Evolutionary conservation across 2,329 filamentous ascomycete genomes (phyloP), one percentile per base, ranked within the genome.

Genomic region (Fusarium sp.): DNA sequence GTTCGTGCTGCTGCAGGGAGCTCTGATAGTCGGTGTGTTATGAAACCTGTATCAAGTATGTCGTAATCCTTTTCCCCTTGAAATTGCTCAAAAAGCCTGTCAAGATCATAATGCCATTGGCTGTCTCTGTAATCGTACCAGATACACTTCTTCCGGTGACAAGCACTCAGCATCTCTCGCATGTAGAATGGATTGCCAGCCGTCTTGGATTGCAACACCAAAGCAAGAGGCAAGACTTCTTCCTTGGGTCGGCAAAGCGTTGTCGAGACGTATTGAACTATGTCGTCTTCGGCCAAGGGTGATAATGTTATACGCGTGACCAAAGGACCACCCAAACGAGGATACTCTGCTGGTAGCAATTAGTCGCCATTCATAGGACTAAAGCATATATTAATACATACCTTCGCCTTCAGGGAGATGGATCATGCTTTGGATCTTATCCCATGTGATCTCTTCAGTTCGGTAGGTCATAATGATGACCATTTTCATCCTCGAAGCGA

Each of bases 131-230:
- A 97, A 69, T 94, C 94, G 80, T 97, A 98, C 89, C 91, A 97
- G 55, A 98, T 92, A 79, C 93, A 97, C 73, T 92, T 92, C 78
- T 94, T 96, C 44, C 93, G 90, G 79, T 97, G 91, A 79, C 94
- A 97, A 7, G 92, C 92, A 77, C 93, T 93, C 9, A 98, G 87
- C 88, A 98, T 97, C 82, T 97, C 94, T 61, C 94, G 88, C 80
- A 97, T 93, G 77, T 96, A 97, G 77, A 97, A 98, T 0, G 94
- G 92, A 69, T 97, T 97, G 4, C 95, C 95, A 31, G 89, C 89
- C 14, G 93, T 95, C 82, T 96, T 97, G 77, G 95, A 94, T 79
- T 97, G 93, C 10, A 98, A 90, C 15, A 97, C 93, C 11, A 94
- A 89, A 5, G 93, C 93, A 23, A 98, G 85, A 1, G 94, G 91